phyloP scores from a whole-genome alignment of 495 filamentous ascomycete genomes.

The Annulohypoxylon moriforme region DNA sequence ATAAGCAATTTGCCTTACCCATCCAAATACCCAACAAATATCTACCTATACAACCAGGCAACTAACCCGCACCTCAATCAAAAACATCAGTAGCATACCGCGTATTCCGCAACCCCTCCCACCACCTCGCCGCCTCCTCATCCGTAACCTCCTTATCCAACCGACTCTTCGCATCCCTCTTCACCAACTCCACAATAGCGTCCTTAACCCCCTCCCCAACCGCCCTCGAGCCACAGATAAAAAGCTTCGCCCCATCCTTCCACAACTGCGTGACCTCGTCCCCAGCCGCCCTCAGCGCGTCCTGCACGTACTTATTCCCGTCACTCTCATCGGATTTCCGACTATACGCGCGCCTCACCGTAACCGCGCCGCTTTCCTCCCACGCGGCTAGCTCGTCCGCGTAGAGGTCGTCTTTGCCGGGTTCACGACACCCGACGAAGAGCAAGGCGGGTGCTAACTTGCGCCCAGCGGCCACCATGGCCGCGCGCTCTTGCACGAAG shows the following conservation, averaged over 20 bases:
- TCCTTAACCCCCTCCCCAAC: constrained; percentile 70
- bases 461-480: constrained; percentile 63
- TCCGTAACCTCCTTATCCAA: constrained; percentile 52
- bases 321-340: constrained; percentile 46
- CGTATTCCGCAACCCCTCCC: constrained; percentile 67
- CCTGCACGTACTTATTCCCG: constrained; percentile 70
- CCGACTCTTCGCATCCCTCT: constrained; percentile 54
- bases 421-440: constrained; percentile 71
- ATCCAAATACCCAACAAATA: not conserved
- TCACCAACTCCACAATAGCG: constrained; percentile 56
- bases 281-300: constrained; percentile 65
- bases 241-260: constrained; percentile 69
- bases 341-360: constrained; percentile 68
- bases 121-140: constrained; percentile 62
- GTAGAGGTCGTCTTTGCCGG: constrained; percentile 70
- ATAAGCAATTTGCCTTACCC: constrained; percentile 4
- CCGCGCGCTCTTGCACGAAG: constrained; percentile 75
- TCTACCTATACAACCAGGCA: not conserved
- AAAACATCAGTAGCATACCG: constrained; percentile 78
- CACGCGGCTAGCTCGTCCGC: constrained; percentile 68
- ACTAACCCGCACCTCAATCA: constrained; percentile 50
- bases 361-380: constrained; percentile 68
- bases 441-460: constrained; percentile 69
- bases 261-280: constrained; percentile 66
- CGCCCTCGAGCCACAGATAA: constrained; percentile 72